phyloP scores from a whole-genome alignment of 2,329 filamentous ascomycete species.

The Ceratocystis diversiconidia region DNA sequence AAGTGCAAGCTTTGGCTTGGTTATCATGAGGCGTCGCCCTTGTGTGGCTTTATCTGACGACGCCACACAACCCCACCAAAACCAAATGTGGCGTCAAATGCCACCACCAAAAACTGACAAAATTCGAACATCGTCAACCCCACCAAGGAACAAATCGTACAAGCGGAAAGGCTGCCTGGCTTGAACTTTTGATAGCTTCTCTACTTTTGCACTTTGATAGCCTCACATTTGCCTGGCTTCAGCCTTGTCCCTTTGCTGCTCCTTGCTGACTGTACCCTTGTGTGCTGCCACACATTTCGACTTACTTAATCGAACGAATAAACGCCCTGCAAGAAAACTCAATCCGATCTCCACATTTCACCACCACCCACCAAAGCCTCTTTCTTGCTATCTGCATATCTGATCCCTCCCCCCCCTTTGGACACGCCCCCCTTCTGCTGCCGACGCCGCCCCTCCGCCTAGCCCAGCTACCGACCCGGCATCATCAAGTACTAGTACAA shows the following conservation, averaged over 20 bases:
- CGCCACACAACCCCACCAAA: slow-evolving; percentile 14
- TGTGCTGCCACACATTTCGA: background rate
- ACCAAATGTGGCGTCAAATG: slow-evolving; percentile 6
- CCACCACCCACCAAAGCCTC: background rate
- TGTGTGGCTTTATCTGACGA: background rate
- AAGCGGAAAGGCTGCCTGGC: background rate
- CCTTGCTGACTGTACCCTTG: no score
- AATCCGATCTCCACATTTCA: slow-evolving; percentile 2
- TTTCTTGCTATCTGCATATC: background rate
- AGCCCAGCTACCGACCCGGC: background rate
- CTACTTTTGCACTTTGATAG: background rate
- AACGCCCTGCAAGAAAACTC: slow-evolving; percentile 2
- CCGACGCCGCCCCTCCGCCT: background rate
- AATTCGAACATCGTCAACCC: slow-evolving; percentile 14
- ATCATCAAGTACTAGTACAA: background rate
- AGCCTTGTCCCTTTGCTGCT: background rate
- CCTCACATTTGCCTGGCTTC: background rate
- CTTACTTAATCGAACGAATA: background rate
- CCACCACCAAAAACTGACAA: slow-evolving; percentile 14
- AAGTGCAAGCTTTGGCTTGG: background rate
- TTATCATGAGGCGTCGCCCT: background rate
- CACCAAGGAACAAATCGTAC: slow-evolving; percentile 7
- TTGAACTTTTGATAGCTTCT: background rate
- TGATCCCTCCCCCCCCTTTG: background rate
- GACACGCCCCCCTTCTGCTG: background rate